Conservation (phyloP, 2,329 filamentous ascomycete genomes). For the Calycina marina region DNA sequence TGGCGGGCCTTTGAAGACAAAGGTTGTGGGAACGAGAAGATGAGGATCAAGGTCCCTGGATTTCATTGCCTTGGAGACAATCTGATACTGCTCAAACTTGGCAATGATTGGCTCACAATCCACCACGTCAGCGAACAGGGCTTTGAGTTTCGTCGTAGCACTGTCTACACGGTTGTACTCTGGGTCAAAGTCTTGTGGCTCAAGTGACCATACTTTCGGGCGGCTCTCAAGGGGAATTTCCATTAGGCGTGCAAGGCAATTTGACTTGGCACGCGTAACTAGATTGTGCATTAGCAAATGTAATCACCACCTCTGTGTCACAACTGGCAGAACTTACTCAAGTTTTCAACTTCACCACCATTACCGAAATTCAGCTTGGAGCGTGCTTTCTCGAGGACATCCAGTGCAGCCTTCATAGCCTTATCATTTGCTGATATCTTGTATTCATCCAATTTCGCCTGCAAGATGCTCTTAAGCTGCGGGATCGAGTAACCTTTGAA, state of each 20-base stretch:
- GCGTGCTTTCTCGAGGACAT: constrained; percentile 42
- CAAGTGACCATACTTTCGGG: constrained; percentile 14
- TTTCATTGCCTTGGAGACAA: constrained; percentile 30
- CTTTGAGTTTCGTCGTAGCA: constrained; percentile 27
- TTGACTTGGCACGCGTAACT: constrained; percentile 32
- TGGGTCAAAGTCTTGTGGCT: constrained; percentile 34
- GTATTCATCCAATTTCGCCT: constrained; percentile 32
- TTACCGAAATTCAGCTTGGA: constrained; percentile 56
- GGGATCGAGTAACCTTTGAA: constrained; percentile 52
- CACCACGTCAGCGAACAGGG: constrained; percentile 34
- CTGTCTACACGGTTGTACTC: constrained; percentile 31
- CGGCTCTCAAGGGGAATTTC: constrained; percentile 5
- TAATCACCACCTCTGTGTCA: no score
- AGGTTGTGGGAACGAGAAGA: constrained; percentile 39
- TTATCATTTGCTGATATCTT: constrained; percentile 29
- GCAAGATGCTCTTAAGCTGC: constrained; percentile 37
- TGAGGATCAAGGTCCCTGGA: constrained; percentile 31
- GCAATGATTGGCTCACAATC: constrained; percentile 35
- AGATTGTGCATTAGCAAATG: no score
- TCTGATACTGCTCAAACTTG: constrained; percentile 33
- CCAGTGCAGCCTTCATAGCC: constrained; percentile 35
- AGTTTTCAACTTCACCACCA: constrained; percentile 55
- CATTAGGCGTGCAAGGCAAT: constrained; percentile 12
- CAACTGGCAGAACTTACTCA: constrained; percentile 26
- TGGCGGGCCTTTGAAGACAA: constrained; percentile 40